Conservation (phyloP, 352 stramenopile genomes). For the Thalassiosira mediterranea region DNA sequence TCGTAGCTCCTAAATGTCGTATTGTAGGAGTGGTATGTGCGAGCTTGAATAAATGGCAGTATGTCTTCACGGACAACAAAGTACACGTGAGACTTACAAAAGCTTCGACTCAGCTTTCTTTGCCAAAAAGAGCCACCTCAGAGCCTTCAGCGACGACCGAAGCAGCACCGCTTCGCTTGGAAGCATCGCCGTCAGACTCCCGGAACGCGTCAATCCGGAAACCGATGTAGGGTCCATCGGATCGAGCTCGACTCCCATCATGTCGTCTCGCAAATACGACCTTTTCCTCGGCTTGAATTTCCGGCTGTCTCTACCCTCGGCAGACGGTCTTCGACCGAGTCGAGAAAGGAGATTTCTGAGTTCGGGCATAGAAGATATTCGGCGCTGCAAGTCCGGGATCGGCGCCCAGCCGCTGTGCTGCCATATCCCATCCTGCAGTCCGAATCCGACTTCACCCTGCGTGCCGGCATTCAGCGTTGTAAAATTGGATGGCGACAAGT, state of each 20-base stretch:
- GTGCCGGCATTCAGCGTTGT: neutral
- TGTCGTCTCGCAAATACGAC: constrained; percentile 52
- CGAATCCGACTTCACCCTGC: constrained; percentile 47
- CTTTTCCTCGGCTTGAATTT: constrained; percentile 58
- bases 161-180: constrained; percentile 74
- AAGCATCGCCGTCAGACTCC: constrained; percentile 68
- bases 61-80: too few species aligned
- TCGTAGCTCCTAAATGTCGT: constrained; percentile 59
- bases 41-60: neutral
- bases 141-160: constrained; percentile 22
- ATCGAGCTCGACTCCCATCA: constrained; percentile 66
- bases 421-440: constrained; percentile 65
- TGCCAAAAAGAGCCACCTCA: constrained; percentile 72
- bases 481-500: too few species aligned
- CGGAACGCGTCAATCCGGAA: constrained; percentile 57
- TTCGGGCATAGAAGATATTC: constrained; percentile 61
- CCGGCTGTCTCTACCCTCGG: constrained; percentile 52
- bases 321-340: constrained; percentile 59
- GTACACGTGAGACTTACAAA: constrained; percentile 47
- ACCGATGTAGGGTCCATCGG: constrained; percentile 54
- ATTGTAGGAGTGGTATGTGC: neutral
- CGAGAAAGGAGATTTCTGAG: constrained; percentile 53
- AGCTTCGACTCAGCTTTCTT: constrained; percentile 75
- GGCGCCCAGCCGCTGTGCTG: constrained; percentile 64
- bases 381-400: constrained; percentile 56